Conservation (phyloP, 106 monocot genomes). For the Xerophyta viscosa region DNA sequence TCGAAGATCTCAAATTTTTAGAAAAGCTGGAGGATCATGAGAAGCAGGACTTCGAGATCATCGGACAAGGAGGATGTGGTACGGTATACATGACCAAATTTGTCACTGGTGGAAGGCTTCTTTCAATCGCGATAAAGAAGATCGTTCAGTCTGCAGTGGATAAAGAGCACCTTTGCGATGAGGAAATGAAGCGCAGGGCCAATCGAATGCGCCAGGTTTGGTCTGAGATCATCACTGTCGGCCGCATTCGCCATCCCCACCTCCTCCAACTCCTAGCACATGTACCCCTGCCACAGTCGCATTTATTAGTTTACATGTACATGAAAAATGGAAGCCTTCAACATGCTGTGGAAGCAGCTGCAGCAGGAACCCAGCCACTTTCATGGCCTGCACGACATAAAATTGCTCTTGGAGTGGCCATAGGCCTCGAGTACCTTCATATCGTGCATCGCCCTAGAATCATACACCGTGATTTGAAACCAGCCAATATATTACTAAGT, state of each 20-base stretch:
- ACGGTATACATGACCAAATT: slow-evolving; percentile 36
- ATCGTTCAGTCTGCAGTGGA: slow-evolving; percentile 9
- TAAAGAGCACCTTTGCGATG: slow-evolving; percentile 5
- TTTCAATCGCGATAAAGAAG: slow-evolving; percentile 36
- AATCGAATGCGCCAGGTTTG: slow-evolving; percentile 27
- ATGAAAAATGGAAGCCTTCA: slow-evolving; percentile 22
- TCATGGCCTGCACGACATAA: slow-evolving; percentile 20
- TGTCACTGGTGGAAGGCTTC: not conserved
- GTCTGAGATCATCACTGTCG: slow-evolving; percentile 34
- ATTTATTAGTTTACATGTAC: slow-evolving; percentile 27
- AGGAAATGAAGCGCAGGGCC: slow-evolving; percentile 15
- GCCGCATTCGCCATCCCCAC: slow-evolving; percentile 16
- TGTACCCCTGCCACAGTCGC: slow-evolving; percentile 5
- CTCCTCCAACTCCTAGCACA: slow-evolving; percentile 20
- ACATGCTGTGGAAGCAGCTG: not conserved
- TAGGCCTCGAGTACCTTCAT: slow-evolving; percentile 45
- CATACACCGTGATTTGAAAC: slow-evolving; percentile 59
- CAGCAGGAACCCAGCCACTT: not conserved
- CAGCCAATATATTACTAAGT: slow-evolving; percentile 67
- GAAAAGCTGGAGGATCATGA: no score
- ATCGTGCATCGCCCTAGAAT: slow-evolving; percentile 22
- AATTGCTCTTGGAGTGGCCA: slow-evolving; percentile 22
- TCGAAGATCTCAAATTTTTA: slow-evolving; percentile 2
- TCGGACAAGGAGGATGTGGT: slow-evolving; percentile 39
- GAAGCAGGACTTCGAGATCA: slow-evolving; percentile 4